Base-by-base conservation (phyloP, 345 rosid genomes). In the Bruguiera gymnorhiza region DNA sequence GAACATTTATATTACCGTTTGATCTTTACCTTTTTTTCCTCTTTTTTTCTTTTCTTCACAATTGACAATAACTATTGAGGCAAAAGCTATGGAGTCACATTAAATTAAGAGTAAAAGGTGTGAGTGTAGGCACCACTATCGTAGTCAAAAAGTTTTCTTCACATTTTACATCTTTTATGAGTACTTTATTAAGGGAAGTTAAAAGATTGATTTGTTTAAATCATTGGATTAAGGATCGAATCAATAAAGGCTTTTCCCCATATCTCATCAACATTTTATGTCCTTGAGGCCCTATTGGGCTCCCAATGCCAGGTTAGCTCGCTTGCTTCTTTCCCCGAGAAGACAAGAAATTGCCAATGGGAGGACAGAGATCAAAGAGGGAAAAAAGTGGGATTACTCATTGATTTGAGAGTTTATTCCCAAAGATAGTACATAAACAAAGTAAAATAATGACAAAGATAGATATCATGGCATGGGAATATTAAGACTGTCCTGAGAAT, bases 121-220 rank as follows among this genome's bases (percentile, higher is more conserved):
- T 19, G 54, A 37, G 55, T 43, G 26, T 8, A 6, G 2, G 43
- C 55, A 57, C 43, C 77, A 68, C 81, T 74, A 63, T 72, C 78
- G 31, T 57, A 73, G 86, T 80, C 86, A 83, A 83, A 43, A 83
- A 83, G 83, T 65, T 72, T 23, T 48, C 60, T 59, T 54, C 26
- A 68, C 72, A 79, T 82, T 78, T 71, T 69, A 52, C 66, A 59
- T 37, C 75, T 74, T 82, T 82, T 72, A 50, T 70, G 73, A 46
- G 57, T 34, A 37, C 71, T 71, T 69, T 68, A 58, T 64, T 56
- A 24, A 24, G 26, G 60, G 58, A 43, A 57, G 51, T 26, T 0
- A 68, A 70, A 27, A 60, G 51, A 26, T 31, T 16, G 51, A 48
- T 71, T 26, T 52, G 55, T 48, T 65, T 27, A 62, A 80, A 76